A percentile compares a stretch with the other conserved stretches of the same genome.
phyloP scores from a whole-genome alignment of 1,139 yeast species.

The Hyphopichia buzzinii region DNA sequence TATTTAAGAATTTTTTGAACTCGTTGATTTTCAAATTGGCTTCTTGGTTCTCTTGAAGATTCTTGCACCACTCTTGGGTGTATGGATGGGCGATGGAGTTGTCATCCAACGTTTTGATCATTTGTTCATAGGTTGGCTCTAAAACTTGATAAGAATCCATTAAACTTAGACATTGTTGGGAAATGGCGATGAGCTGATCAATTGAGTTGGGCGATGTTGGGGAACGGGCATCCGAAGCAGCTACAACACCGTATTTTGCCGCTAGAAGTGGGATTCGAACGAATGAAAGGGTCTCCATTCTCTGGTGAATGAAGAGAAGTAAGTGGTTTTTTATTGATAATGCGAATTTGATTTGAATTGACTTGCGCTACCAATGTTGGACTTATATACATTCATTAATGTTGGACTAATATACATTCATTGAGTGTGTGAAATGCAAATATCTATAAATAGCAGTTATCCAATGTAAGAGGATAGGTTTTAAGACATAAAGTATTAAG shows the following conservation, averaged over 20 bases:
- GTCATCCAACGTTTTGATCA: conserved; percentile 9
- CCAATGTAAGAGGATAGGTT: no score
- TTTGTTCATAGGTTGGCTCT: conserved; percentile 13
- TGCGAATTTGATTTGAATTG: no score
- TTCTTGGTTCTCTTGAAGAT: background rate
- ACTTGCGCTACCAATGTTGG: no score
- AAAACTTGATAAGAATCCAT: conserved; percentile 21
- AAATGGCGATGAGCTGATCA: conserved; percentile 6
- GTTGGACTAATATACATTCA: no score
- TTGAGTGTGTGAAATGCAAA: no score
- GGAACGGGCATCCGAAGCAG: background rate
- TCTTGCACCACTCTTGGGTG: conserved; percentile 8
- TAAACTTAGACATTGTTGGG: conserved; percentile 11
- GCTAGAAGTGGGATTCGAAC: background rate
- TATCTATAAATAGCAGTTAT: no score
- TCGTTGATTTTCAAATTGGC: background rate
- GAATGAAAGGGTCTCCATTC: background rate
- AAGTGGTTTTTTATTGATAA: no score
- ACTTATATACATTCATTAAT: no score
- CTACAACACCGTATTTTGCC: background rate
- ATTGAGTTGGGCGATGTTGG: background rate
- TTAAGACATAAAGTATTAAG: no score
- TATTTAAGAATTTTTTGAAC: background rate
- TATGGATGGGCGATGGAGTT: conserved; percentile 1
- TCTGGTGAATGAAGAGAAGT: no score